Conservation (phyloP, 2,329 filamentous ascomycete genomes). For the Fusarium oligoseptatum region DNA sequence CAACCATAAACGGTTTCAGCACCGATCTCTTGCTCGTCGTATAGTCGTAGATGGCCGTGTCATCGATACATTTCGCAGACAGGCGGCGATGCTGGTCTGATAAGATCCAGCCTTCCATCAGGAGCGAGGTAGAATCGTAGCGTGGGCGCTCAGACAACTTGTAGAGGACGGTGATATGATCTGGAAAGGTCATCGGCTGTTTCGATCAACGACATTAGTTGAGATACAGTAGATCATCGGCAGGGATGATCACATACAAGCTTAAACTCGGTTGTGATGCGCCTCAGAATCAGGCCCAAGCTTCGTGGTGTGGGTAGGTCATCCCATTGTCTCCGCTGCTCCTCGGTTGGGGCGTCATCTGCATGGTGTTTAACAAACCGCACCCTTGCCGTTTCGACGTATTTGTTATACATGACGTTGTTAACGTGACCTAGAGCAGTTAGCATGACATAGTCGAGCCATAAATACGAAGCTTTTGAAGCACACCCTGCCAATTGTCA, state of each 20-base stretch:
- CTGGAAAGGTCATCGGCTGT: constrained; percentile 29
- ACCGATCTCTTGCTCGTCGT: constrained; percentile 13
- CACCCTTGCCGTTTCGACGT: constrained; percentile 29
- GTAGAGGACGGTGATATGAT: constrained; percentile 26
- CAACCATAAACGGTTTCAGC: constrained; percentile 33
- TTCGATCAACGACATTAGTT: background rate
- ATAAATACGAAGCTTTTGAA: rapidly evolving
- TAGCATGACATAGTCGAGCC: background rate
- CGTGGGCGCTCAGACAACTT: constrained; percentile 22
- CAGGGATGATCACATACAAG: background rate
- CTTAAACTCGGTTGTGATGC: constrained; percentile 35
- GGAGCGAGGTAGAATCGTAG: constrained; percentile 28
- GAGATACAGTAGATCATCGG: rapidly evolving
- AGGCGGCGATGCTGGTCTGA: constrained; percentile 27
- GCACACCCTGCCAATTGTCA: background rate
- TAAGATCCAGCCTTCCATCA: constrained; percentile 33
- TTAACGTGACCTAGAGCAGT: constrained; percentile 28
- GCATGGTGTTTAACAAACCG: constrained; percentile 26
- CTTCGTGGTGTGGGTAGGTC: constrained; percentile 12
- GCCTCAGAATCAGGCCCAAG: constrained; percentile 32
- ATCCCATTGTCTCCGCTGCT: constrained; percentile 26
- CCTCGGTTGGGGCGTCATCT: constrained; percentile 5
- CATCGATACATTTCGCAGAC: constrained; percentile 29
- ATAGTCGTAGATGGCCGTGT: constrained; percentile 35
- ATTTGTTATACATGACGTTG: constrained; percentile 38